Base-by-base conservation (phyloP, 139 green algal species). In the Picochlorum sp. region DNA sequence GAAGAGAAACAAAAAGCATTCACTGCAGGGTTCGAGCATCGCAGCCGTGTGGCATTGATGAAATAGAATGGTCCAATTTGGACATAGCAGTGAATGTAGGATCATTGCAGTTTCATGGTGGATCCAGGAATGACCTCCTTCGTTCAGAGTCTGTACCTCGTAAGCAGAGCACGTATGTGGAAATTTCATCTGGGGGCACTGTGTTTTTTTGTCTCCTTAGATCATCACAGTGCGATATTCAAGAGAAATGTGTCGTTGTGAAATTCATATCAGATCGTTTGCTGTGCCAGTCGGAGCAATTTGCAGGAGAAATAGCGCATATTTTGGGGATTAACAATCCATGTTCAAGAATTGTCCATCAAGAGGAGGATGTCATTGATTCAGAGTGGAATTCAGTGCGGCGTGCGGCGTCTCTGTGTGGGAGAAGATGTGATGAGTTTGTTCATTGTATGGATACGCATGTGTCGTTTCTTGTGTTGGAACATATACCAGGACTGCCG, bases 201-300 rank as follows among this genome's bases (percentile, higher is more conserved):
- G 81, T 93, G 1, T 80, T 88, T 60, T 91, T 93, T 72, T 88
- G 84, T 64, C 74, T 93, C 45, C 88, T 90, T 63, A 51, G 41
- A 1, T 47, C 60, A 26, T 30, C 37, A 45, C 31, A 15, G 24
- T n/a, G 47, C 63, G 45, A 31, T 52, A 44, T 4, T 16, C 34
- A 30, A 5, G 4, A 45, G 9, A 9, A 15, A 21, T 75, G 83
- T 14, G 59, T 76, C 20, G 73, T 92, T 24, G 47, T 91, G 51
- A 92, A 92, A 74, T 86, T 90, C 49, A 69, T 76, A 18, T 54
- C 65, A 31, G 77, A 65, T 34, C 63, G 86, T 6, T 72, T 89
- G 55, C 60, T 67, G 9, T 62, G 61, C 18, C 79, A 92, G 76
- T 73, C 65, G 2, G 85, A 92, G 77, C 84, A 88, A 65, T 92